Evolutionary conservation across 495 filamentous ascomycete genomes (phyloP), one percentile per base, ranked within the genome.

Genomic region (Talaromyces ruber): DNA sequence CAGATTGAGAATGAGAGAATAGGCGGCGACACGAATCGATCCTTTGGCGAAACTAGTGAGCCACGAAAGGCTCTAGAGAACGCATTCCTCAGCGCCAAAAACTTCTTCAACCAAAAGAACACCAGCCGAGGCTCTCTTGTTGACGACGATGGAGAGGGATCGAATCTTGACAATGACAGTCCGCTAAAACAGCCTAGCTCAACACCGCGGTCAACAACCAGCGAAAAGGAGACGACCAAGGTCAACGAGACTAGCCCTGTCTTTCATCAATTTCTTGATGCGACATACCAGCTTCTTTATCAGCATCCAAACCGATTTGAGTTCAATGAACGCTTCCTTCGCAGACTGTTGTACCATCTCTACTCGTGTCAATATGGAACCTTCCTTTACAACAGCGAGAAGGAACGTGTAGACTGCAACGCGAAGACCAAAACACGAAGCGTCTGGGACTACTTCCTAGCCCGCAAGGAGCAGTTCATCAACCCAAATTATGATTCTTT

Each of bases 241-340:
- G 78, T 82, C 28, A 96, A 91, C 61, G 93, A 98, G 70, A 90
- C 93, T 2, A 92, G 89, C n/a, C 95, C 95, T 0, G 88, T 98
- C 12, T 98, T 99, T 75, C 95, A 99, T 67, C 95, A 99, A 70
- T 99, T 98, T 72, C 86, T 99, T 9, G 95, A 99, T 68, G 90
- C 91, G 21, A 92, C 91, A 4, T 98, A 93, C 65, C 95, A 99
- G 66, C 80, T 99, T 8, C 79, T 96, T 14, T 77, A 88, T 58
- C 95, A 98, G 66, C 78, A 96, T 65, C 93, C 94, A 0, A 90
- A 86, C 28, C 84, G 94, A 1, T 99, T 99, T 68, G 93, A 99
- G 68, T 99, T 93, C 76, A 98, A 96, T 64, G 95, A 98, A 68
- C 86, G 93, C 1, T 97, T 99, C 70, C 80, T 99, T 9, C 84